Base-by-base conservation (phyloP, 768 basidiomycete genomes). In the Lenzites betulinus region DNA sequence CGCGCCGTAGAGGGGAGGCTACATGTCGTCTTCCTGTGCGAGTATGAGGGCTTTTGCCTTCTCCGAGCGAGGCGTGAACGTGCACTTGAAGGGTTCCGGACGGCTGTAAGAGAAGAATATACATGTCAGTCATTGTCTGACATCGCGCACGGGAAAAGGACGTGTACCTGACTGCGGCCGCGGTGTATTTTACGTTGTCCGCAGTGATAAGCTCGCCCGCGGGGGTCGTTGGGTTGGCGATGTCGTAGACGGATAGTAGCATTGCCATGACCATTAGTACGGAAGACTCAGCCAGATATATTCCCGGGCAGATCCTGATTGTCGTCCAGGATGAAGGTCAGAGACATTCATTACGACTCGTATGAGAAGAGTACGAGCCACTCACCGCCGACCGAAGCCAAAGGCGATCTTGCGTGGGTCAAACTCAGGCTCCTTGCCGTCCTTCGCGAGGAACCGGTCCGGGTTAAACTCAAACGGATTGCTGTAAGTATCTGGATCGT, bases 51-150 rank as follows among this genome's bases (percentile, higher is more conserved):
- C 59, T 8, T 28, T n/a, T 7, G 59, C 63, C 53, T 57, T 62
- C 36, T 54, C 58, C 15, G 64, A 64, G n/a, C 82, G 79, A 36
- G 81, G 79, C 47, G 68, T 74, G 57, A 84, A 81, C 44, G 66
- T 66, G 62, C 79, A 83, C 39, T 59, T 69, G 69, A 82, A 83
- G 49, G 79, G 79, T 64, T 77, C 77, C 51, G 81, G 81, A 70
- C 83, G 81, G 51, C 83, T 84, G 26, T 13, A 20, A 12, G 12
- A 5, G 13, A 18, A n/a, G 16, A 36, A 36, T 13, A n/a, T n/a
- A n/a, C n/a, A n/a, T n/a, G n/a, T 39, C 23, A 48, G 35, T n/a
- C 15, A 1, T 36, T n/a, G 16, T 18, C 16, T 22, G 18, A 20
- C 18, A 12, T 12, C 20, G 38, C 0, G 48, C 23, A 33, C 13